Evolutionary conservation across 2,329 filamentous ascomycete species (phyloP).

Genomic region (Helminthosporium solani): DNA sequence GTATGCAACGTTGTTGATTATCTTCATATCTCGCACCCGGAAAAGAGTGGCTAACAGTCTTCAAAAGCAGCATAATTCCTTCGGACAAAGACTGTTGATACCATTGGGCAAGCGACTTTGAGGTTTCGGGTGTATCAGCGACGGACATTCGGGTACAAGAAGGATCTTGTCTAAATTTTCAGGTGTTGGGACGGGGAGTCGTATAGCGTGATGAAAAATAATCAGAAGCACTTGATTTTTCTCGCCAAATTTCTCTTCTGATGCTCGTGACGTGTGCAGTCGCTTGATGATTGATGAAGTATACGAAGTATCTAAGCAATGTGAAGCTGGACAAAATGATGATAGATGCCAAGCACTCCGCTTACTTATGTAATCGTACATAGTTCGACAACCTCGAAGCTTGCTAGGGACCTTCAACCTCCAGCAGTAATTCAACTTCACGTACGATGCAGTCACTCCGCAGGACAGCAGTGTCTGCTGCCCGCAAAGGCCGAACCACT

Average conservation of each 20-base stretch:
- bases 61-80: background rate
- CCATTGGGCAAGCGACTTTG: background rate
- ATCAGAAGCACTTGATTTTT: too few relatives aligned
- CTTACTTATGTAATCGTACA: background rate
- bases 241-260: too few relatives aligned
- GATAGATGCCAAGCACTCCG: background rate
- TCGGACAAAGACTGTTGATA: slow-evolving; percentile 4
- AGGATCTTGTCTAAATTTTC: background rate
- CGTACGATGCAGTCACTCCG: slow-evolving; percentile 49
- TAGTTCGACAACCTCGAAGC: slow-evolving; percentile 25
- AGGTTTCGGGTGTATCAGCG: background rate
- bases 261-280: too few relatives aligned
- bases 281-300: too few relatives aligned
- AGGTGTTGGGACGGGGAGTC: background rate
- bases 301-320: background rate
- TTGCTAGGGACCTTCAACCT: slow-evolving; percentile 22
- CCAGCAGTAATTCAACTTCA: slow-evolving; percentile 21
- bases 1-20: slow-evolving; percentile 4
- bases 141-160: background rate
- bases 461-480: slow-evolving; percentile 46
- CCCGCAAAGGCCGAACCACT: slow-evolving; percentile 39
- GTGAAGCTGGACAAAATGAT: background rate
- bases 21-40: background rate
- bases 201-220: background rate
- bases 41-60: background rate